Base-by-base conservation (phyloP, 2,329 filamentous ascomycete species). In the Grosmannia clavigera region DNA sequence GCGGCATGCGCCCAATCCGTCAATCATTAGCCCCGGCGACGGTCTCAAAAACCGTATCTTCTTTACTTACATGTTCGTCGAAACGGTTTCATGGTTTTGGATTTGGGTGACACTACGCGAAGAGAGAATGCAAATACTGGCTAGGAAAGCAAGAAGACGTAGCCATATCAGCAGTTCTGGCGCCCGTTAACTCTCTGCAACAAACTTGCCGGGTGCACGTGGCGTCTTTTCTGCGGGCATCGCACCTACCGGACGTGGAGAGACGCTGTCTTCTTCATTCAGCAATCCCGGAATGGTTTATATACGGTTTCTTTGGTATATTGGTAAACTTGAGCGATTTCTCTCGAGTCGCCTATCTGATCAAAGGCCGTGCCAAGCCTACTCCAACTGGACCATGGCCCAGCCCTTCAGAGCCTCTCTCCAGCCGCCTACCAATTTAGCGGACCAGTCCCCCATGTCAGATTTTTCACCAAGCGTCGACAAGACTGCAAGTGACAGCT, bases 41-140 rank as follows among this genome's bases (percentile, higher is more conserved):
- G 81, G 82, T 29, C 72, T 96, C 67, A 90, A 92, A 75, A 95
- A 95, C 70, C 82, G 90, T 57, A 76, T 95, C 50, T 83, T 95
- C 50, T 95, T 96, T 70, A 85, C 87, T 0, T 94, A 90, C 73
- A 84, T 84, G 10, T 94, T 96, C 67, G 69, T 95, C 68, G 92
- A 96, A 76, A 82, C 90, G 70, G 78, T 90, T 65, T 81, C 81
- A 63, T 96, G 91, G 90, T 91, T 95, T 72, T 96, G 91, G 91
- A 84, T 83, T 29, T 90, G 84, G 78, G 78, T 86, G 35, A 87
- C 83, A 5, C 71, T 90, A 66, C 77, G 83, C 58, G 87, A 90
- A 67, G 87, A 90, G 75, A 68, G 74, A n/a, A 64, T 67, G 5
- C 73, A 70, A 25, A 68, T 81, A 3, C 61, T 75, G 11, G 67